Base-by-base conservation (phyloP, 2,329 filamentous ascomycete species). In the Alternaria sp. region DNA sequence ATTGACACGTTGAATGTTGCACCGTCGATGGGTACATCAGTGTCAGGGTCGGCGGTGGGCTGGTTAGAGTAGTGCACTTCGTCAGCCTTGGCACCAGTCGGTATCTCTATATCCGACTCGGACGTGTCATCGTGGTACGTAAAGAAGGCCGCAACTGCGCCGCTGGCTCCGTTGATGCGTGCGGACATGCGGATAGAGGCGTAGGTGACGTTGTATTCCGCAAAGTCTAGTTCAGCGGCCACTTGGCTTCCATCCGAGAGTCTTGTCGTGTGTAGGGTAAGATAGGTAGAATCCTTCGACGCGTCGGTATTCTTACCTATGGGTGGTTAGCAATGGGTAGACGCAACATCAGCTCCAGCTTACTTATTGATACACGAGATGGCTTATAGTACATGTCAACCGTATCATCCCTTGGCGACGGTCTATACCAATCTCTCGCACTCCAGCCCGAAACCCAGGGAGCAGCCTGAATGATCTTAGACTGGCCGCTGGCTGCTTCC, bases 71-170 rank as follows among this genome's bases (percentile, higher is more conserved):
- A 66, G 14, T 64, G 63, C 2, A 66, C 33, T 37, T 51, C 25
- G 9, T 57, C 41, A 14, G 14, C 14, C 15, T 46, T 25, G 6
- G 12, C 21, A 15, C 63, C 60, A 0, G 66, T 68, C 9, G 64
- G 58, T 5, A 68, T 61, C 55, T 66, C 66, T 28, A 68, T 64
- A 11, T 68, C 66, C 0, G 66, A 68, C 54, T 68, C 66, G 6
- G 11, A 7, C 0, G 60, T 68, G 47, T 68, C 63, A 18, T 68
- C 61, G 5, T 61, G 47, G 53, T 68, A 68, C 4, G 63, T 68
- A 44, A 66, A 66, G 50, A 66, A 62, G 5, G 63, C 63, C 15
- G 66, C 66, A 3, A 68, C 28, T 12, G 60, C 63, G 18, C 66
- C 66, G 9, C 53, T 49, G 14, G 50, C 60, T n/a, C 66, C 63